phyloP scores from a whole-genome alignment of 768 basidiomycete species.

The Kwoniella newhampshirensis region DNA sequence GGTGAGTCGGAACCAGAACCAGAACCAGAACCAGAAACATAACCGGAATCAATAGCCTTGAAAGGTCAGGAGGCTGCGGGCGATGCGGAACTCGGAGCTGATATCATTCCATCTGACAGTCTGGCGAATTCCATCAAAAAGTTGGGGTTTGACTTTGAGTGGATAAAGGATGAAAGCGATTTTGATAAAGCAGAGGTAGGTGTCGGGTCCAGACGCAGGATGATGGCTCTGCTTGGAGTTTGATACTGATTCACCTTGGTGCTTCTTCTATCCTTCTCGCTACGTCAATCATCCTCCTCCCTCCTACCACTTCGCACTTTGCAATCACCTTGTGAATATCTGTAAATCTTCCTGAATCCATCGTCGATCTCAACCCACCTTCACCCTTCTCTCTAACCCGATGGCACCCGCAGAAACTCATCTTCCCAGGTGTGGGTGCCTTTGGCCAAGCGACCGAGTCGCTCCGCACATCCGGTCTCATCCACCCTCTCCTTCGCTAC shows the following conservation, averaged over 20 bases:
- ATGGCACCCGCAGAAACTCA: conserved; percentile 67
- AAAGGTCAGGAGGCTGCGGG: too few relatives aligned
- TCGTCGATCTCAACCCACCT: neutral
- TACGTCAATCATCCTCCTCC: neutral
- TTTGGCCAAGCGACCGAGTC: conserved; percentile 84
- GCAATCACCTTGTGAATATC: too few relatives aligned
- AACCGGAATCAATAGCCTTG: too few relatives aligned
- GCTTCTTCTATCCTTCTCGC: neutral
- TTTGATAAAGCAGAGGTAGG: conserved; percentile 86
- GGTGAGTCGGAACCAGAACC: conserved; percentile 47
- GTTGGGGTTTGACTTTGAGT: conserved; percentile 82
- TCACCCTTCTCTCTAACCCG: neutral
- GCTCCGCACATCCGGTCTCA: conserved; percentile 68
- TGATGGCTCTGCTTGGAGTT: conserved; percentile 3
- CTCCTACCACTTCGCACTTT: neutral
- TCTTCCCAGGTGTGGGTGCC: conserved; percentile 95
- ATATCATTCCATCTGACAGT: conserved; percentile 54
- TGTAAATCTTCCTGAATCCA: neutral
- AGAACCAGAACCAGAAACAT: too few relatives aligned
- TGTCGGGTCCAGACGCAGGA: neutral
- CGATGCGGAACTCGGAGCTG: too few relatives aligned
- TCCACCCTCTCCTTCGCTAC: conserved; percentile 77
- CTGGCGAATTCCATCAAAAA: conserved; percentile 84
- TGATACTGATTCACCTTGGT: too few relatives aligned
- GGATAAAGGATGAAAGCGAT: conserved; percentile 78